Conservation (phyloP, 2,329 filamentous ascomycete species). For the Chaetomium globosum region DNA sequence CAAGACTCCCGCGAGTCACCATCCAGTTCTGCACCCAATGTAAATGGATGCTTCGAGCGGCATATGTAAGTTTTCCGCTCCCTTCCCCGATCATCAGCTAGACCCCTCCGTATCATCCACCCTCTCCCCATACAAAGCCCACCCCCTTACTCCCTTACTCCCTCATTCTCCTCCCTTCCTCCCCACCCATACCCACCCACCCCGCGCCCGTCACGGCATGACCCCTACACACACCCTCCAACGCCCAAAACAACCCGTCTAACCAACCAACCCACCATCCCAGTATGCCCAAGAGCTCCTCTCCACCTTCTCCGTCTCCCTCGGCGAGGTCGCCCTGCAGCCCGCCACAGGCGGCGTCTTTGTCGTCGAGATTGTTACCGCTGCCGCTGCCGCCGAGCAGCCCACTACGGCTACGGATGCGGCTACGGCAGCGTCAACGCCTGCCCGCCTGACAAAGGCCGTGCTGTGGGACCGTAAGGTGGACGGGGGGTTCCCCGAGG, state of each 20-base stretch:
- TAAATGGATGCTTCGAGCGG: slow-evolving; percentile 85
- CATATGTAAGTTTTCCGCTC: slow-evolving; percentile 65
- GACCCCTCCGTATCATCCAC: not conserved
- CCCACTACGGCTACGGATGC: not conserved
- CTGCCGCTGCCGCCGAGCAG: slow-evolving; percentile 30
- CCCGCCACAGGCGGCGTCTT: slow-evolving; percentile 86
- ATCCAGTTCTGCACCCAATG: slow-evolving; percentile 94
- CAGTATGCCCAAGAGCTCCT: slow-evolving; percentile 94
- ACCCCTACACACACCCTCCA: not conserved
- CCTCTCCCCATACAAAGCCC: not conserved
- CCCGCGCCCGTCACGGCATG: not conserved
- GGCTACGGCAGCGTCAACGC: not conserved
- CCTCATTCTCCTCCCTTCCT: not conserved
- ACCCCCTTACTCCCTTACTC: not conserved
- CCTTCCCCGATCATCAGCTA: not conserved
- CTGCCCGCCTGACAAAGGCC: slow-evolving; percentile 14
- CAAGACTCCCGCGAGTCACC: slow-evolving; percentile 69
- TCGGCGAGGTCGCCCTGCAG: slow-evolving; percentile 86
- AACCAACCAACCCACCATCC: not conserved
- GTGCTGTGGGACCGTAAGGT: slow-evolving; percentile 84
- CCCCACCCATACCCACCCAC: not conserved
- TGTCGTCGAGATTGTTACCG: slow-evolving; percentile 64
- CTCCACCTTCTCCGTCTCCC: slow-evolving; percentile 80
- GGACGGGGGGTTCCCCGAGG: slow-evolving; percentile 91
- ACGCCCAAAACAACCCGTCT: not conserved